These are phyloP conservation scores for Tolypocladium tropicale DNA, from an alignment of 2,329 filamentous ascomycete genomes.

Conservation along the genomic window DNA sequence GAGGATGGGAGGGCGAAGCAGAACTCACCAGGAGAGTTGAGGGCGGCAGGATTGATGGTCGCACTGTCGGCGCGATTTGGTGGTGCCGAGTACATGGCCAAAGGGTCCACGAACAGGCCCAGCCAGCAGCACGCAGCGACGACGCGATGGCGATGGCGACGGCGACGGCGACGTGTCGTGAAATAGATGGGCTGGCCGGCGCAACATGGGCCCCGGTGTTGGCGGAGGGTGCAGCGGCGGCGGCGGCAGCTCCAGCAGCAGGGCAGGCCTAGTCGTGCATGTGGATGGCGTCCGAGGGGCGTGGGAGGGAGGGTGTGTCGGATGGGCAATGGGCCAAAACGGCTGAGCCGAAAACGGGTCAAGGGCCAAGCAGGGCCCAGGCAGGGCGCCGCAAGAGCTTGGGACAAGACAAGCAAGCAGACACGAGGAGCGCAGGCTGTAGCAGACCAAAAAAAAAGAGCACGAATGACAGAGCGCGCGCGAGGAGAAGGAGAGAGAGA, in stretches of 20 bases:
- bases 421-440: not conserved
- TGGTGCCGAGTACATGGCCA: constrained; percentile 26
- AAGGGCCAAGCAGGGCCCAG: not conserved
- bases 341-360: constrained; percentile 4
- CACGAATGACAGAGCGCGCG: not conserved
- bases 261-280: constrained; percentile 36
- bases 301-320: constrained; percentile 8
- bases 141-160: constrained; percentile 28
- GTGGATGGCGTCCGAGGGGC: constrained; percentile 34
- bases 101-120: constrained; percentile 7
- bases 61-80: constrained; percentile 72
- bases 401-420: not conserved
- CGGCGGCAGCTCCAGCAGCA: not conserved
- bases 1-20: constrained; percentile 2
- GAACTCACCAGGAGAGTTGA: constrained; percentile 66
- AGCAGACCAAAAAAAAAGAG: not conserved
- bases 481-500: not conserved
- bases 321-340: constrained; percentile 1
- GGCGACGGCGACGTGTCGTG: constrained; percentile 51
- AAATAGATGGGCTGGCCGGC: constrained; percentile 44
- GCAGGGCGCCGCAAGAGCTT: not conserved
- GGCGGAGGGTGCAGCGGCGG: constrained; percentile 29
- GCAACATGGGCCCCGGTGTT: constrained; percentile 17
- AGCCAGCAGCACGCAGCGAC: constrained; percentile 4
- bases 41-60: constrained; percentile 82